These are phyloP conservation scores for Amanita molliuscula DNA, from an alignment of 768 basidiomycete species.

Conservation along the genomic window DNA sequence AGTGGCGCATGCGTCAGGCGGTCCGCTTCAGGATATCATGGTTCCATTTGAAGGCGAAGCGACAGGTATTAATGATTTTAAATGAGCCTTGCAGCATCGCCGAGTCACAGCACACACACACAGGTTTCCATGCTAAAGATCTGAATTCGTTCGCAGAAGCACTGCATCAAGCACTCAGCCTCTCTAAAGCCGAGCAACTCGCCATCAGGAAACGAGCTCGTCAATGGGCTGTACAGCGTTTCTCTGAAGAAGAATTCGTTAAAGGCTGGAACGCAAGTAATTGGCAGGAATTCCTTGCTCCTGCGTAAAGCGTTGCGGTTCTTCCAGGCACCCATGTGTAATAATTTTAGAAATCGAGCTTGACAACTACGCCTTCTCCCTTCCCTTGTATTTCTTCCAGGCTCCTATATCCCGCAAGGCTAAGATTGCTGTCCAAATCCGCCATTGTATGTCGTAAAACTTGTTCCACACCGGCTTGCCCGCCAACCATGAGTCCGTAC, in stretches of 20 bases:
- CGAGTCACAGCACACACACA: not conserved
- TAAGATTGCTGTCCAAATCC: conserved; percentile 57
- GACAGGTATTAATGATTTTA: conserved; percentile 40
- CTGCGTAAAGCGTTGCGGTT: not conserved
- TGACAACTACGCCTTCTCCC: conserved; percentile 37
- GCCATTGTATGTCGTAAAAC: conserved; percentile 59
- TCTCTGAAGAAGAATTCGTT: conserved; percentile 73
- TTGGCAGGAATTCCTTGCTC: conserved; percentile 32
- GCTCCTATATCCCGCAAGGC: conserved; percentile 46
- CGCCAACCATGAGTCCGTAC: conserved; percentile 61
- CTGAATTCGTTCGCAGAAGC: conserved; percentile 55
- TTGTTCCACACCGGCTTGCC: conserved; percentile 67
- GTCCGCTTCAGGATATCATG: conserved; percentile 86
- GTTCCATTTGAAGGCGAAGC: conserved; percentile 62
- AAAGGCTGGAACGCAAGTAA: conserved; percentile 61
- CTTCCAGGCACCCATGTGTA: not conserved
- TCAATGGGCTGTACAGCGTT: conserved; percentile 58
- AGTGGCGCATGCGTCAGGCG: conserved; percentile 87
- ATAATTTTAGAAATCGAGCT: conserved; percentile 22
- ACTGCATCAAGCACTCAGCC: conserved; percentile 51
- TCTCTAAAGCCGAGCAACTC: conserved; percentile 42
- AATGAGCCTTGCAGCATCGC: not conserved
- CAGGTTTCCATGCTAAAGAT: conserved; percentile 73
- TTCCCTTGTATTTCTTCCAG: conserved; percentile 56
- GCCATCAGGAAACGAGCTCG: conserved; percentile 62